These are phyloP conservation scores for Eimeria acervulina DNA, from an alignment of 169 alveolate genomes.

Conservation along the genomic window DNA sequence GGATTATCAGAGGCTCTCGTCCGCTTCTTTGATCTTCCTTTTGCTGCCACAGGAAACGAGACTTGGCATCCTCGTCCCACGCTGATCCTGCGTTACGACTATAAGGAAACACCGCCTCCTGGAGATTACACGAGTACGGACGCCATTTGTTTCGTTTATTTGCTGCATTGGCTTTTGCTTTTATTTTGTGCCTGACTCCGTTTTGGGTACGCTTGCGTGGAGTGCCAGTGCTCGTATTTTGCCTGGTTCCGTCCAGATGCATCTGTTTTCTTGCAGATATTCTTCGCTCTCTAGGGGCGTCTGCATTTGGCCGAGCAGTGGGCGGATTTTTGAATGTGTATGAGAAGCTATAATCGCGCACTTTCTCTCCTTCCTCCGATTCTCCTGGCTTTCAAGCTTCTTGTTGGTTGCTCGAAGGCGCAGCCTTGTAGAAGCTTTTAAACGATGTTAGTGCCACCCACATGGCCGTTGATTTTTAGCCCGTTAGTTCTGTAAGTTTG, in stretches of 20 bases:
- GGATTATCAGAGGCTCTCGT: neutral
- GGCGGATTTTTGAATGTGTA: conserved; percentile 34
- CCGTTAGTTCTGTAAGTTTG: neutral
- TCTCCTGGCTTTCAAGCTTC: neutral
- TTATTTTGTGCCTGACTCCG: neutral
- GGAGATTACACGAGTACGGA: conserved; percentile 73
- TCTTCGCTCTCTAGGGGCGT: conserved; percentile 58
- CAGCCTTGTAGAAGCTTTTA: neutral
- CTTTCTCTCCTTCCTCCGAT: neutral
- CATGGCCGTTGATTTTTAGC: neutral
- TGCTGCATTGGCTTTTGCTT: neutral
- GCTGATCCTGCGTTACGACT: conserved; percentile 80
- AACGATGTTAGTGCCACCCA: neutral
- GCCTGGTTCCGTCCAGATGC: neutral
- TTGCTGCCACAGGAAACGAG: conserved; percentile 57
- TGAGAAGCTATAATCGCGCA: conserved; percentile 22
- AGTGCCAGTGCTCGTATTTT: neutral
- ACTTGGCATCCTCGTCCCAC: conserved; percentile 83
- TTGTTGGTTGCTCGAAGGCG: neutral
- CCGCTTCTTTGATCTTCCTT: neutral
- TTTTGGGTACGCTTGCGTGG: no score
- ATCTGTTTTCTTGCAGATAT: conserved; percentile 14
- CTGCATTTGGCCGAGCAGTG: conserved; percentile 63
- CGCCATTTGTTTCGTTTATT: neutral
- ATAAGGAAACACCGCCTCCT: conserved; percentile 81